Base-by-base conservation (phyloP, 164 flowering plant genomes). In the Protea cynaroides region DNA sequence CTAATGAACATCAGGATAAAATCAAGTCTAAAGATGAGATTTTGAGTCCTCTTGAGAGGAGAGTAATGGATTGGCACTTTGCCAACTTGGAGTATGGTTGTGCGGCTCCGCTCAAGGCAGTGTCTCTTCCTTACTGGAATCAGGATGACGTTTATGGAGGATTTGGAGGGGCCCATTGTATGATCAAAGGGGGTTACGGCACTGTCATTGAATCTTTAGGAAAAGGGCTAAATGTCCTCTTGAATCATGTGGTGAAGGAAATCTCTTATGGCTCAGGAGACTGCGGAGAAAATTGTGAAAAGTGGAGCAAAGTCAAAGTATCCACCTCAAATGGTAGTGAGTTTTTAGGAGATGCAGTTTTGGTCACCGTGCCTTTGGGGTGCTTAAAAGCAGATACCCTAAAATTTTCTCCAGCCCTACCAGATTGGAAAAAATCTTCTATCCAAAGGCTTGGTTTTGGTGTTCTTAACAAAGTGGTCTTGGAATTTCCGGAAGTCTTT, bases 61-160 rank as follows among this genome's bases (percentile, higher is more conserved):
- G 99, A 75, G 92, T 95, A 66, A 91, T 95, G 97, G 84, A 95
- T 80, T 95, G 99, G 99, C 99, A 95, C 79, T 87, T 86, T 76
- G 97, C 99, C 14, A 75, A 95, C 68, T 74, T 92, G 74, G 99
- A 95, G 72, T 95, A 95, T 79, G 99, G 99, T 34, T 95, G 99
- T 82, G 99, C 99, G 70, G 94, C 99, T 68, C 75, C 67, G 72
- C 91, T 95, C 21, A 84, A 88, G 74, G 85, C 79, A 65, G 97
- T 95, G 14, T 95, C 99, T 65, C 99, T 95, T 76, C 97, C 97
- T 67, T 76, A 89, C 71, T 95, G 99, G 99, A 95, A 95, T 67
- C 99, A 95, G 74, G 99, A 95, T 84, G 99, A 95, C 75, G 78
- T 79, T 61, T 95, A 91, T 80, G 99, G 99, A 69, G 99, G 99